These are phyloP conservation scores for Parachaetomium inaequale DNA, from an alignment of 495 filamentous ascomycete genomes.

Conservation along the genomic window DNA sequence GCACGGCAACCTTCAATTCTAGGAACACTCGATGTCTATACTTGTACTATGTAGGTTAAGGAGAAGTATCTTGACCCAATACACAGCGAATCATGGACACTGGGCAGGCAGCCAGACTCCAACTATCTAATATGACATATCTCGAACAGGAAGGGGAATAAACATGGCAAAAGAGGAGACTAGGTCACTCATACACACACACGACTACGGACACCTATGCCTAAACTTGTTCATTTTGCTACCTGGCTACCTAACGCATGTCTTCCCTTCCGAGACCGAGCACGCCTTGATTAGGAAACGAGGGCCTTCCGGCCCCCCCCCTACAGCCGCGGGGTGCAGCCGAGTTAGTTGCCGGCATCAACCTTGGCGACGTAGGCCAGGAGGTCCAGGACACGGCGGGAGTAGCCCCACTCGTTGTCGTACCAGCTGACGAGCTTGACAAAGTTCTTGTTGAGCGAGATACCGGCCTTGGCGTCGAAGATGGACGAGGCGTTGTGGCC, in stretches of 20 bases:
- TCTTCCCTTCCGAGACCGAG: neutral
- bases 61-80: too few relatives aligned
- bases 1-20: too few relatives aligned
- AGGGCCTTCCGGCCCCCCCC: constrained; percentile 10
- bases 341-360: constrained; percentile 51
- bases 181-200: too few relatives aligned
- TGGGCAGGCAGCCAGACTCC: too few relatives aligned
- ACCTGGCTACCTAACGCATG: constrained; percentile 3
- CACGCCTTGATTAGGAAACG: constrained; percentile 4
- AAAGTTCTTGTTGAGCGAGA: constrained; percentile 96
- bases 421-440: constrained; percentile 99
- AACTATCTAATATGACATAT: too few relatives aligned
- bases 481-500: constrained; percentile 91
- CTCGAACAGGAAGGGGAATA: too few relatives aligned
- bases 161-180: too few relatives aligned
- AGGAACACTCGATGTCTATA: too few relatives aligned
- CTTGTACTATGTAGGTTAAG: too few relatives aligned
- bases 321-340: constrained; percentile 24
- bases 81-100: too few relatives aligned
- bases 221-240: neutral
- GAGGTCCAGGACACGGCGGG: constrained; percentile 96
- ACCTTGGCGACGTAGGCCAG: constrained; percentile 89
- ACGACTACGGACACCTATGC: too few relatives aligned
- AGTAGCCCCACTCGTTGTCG: constrained; percentile 88
- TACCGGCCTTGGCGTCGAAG: constrained; percentile 99